Percentiles rank a stretch among this genome's conserved stretches.
phyloP scores from a whole-genome alignment of 140 eudicot genomes.

The Stevia rebaudiana region DNA sequence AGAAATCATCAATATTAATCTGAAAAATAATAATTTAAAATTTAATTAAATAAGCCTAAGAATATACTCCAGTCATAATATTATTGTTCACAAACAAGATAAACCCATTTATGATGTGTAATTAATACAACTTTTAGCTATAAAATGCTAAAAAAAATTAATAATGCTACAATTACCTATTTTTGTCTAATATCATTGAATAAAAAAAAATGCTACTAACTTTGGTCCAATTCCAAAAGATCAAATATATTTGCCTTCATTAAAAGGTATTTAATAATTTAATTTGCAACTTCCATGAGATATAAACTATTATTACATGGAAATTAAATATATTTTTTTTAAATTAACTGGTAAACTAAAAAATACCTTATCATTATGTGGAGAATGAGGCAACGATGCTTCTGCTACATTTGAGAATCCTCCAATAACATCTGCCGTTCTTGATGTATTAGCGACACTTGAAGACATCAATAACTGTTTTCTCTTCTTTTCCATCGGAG shows the following conservation, averaged over 20 bases:
- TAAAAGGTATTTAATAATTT: too few relatives aligned
- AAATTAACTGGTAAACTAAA: too few relatives aligned
- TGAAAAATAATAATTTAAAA: slow-evolving; percentile 29
- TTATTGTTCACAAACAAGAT: neutral
- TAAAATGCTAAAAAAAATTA: too few relatives aligned
- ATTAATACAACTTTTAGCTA: neutral
- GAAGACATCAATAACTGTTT: slow-evolving; percentile 36
- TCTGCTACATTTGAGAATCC: slow-evolving; percentile 32
- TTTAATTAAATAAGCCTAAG: neutral
- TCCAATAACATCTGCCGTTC: slow-evolving; percentile 19
- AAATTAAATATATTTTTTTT: too few relatives aligned
- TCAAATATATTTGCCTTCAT: too few relatives aligned
- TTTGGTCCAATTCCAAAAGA: too few relatives aligned
- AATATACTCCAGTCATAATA: neutral
- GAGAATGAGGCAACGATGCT: slow-evolving; percentile 40
- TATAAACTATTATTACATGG: too few relatives aligned
- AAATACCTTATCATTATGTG: slow-evolving; percentile 28
- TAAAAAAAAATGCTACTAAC: too few relatives aligned
- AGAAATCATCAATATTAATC: slow-evolving; percentile 47
- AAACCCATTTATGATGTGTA: neutral
- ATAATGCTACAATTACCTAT: too few relatives aligned
- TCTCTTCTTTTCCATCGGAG: slow-evolving; percentile 39
- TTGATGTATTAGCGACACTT: slow-evolving; percentile 34
- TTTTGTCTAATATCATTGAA: too few relatives aligned
- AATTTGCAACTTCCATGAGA: too few relatives aligned